phyloP scores from a whole-genome alignment of 345 rosid species.

The Mallotus nudiflorus region DNA sequence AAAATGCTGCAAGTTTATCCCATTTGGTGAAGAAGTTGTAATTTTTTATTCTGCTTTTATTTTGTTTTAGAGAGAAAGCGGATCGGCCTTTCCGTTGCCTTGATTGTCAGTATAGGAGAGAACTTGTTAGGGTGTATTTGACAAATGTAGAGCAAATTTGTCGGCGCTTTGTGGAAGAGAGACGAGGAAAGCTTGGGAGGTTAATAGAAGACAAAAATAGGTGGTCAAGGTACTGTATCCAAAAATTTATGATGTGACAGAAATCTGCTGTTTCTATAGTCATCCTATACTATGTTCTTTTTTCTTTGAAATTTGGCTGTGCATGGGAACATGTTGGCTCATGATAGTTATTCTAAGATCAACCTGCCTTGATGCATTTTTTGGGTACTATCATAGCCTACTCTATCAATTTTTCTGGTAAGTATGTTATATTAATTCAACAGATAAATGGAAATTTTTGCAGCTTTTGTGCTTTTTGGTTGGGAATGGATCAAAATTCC shows the following conservation, averaged over 20 bases:
- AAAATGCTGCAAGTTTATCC: neutral
- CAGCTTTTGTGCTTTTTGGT: conserved; percentile 89
- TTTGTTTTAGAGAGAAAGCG: conserved; percentile 69
- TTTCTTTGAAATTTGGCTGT: conserved; percentile 1
- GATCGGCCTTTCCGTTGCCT: conserved; percentile 97
- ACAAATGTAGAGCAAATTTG: conserved; percentile 85
- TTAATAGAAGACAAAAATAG: conserved; percentile 77
- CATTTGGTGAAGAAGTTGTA: neutral
- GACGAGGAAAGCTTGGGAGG: conserved; percentile 63
- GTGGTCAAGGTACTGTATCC: conserved; percentile 72
- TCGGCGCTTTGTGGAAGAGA: conserved; percentile 83
- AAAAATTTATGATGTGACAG: too few species aligned
- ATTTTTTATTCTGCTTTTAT: neutral
- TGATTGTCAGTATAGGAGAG: conserved; percentile 75
- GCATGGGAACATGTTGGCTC: neutral
- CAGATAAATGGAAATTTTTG: conserved; percentile 23
- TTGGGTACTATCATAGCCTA: neutral
- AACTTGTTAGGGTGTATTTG: conserved; percentile 89
- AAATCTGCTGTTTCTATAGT: neutral
- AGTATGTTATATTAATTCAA: neutral
- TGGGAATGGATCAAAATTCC: conserved; percentile 68
- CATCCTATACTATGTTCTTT: conserved; percentile 6
- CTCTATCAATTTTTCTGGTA: neutral
- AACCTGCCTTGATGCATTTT: too few species aligned
- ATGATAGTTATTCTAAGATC: too few species aligned